Base-by-base conservation (phyloP, 257 asterid genomes). In the Lycium barbarum region DNA sequence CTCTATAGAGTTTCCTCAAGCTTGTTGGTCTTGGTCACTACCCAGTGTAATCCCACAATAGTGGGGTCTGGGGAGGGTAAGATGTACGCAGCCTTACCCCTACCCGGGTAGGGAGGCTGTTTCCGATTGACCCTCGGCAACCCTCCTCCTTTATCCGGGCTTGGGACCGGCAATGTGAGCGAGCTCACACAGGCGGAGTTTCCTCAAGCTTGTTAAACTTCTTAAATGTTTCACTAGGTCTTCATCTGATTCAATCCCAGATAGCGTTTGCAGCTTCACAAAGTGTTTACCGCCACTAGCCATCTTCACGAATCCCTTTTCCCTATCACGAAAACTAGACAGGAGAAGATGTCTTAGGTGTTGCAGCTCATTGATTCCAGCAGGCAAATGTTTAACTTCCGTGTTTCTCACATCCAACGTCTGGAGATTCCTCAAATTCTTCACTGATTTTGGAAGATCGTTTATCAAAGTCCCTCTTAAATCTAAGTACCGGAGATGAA, bases 321-420 rank as follows among this genome's bases (percentile, higher is more conserved):
- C 84, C 62, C 88, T 86, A 10, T 83, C 84, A 1, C 81, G 49
- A 54, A 83, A 86, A 54, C 76, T 83, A 2, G 81, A 86, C 40
- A 83, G 86, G 62, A 83, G 86, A 83, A 86, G 86, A 65, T 86
- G 88, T 58, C 86, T 78, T 79, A 86, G 68, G 15, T 78, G 84
- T 83, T 66, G 81, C 74, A 86, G 78, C 84, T 54, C 84, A 79
- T 86, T 78, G 82, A 68, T 53, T 83, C 86, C 84, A 45, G 86
- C 84, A n/a, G 88, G 84, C 80, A 86, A 76, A 38, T 59, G 54
- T 17, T 70, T 70, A 40, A 70, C 79, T 70, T 38, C 35, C 0
- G 35, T 17, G 33, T 83, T 79, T 9, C 86, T 67, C 81, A 86
- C 61, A 47, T 86, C 86, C 78, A 86, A 66, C 5, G 82, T 86